A percentile compares a stretch with the other conserved stretches of the same genome.
Evolutionary conservation across 2,329 filamentous ascomycete genomes (phyloP).

Genomic region (Ophiostoma perfectum): DNA sequence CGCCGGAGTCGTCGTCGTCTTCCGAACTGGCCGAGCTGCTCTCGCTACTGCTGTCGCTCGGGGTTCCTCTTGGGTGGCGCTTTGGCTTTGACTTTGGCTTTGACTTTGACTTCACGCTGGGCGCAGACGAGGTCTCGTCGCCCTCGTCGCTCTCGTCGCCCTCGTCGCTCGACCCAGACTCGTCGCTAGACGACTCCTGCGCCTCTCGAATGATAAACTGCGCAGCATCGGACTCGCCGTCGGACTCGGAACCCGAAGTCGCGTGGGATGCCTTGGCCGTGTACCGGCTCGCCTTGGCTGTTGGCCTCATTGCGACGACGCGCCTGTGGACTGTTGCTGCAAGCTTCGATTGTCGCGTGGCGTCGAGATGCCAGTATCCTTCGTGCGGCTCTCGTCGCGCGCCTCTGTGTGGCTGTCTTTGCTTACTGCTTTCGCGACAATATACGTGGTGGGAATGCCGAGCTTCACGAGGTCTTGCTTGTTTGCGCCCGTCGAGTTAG

Average conservation of each 20-base stretch:
- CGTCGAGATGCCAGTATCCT: not conserved
- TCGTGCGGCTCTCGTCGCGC: no score
- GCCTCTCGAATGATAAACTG: slow-evolving; percentile 11
- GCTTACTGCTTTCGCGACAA: not conserved
- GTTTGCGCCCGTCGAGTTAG: not conserved
- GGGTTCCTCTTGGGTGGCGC: no score
- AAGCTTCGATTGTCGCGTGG: not conserved
- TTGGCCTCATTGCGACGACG: not conserved
- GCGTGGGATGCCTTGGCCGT: not conserved
- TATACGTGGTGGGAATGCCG: not conserved
- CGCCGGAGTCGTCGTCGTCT: not conserved
- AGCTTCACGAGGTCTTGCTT: not conserved
- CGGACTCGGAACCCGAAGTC: not conserved
- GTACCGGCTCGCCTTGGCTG: not conserved
- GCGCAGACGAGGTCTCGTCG: not conserved
- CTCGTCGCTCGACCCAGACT: not conserved
- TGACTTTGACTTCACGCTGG: no score
- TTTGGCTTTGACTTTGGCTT: no score
- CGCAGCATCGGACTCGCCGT: not conserved
- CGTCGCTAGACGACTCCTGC: not conserved
- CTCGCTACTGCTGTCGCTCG: not conserved
- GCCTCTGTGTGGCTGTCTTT: not conserved
- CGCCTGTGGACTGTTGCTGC: not conserved
- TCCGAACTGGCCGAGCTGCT: not conserved
- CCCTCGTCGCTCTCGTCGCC: slow-evolving; percentile 16